Conservation (phyloP, 2,329 filamentous ascomycete species). For the Neopestalotiopsis rosae region DNA sequence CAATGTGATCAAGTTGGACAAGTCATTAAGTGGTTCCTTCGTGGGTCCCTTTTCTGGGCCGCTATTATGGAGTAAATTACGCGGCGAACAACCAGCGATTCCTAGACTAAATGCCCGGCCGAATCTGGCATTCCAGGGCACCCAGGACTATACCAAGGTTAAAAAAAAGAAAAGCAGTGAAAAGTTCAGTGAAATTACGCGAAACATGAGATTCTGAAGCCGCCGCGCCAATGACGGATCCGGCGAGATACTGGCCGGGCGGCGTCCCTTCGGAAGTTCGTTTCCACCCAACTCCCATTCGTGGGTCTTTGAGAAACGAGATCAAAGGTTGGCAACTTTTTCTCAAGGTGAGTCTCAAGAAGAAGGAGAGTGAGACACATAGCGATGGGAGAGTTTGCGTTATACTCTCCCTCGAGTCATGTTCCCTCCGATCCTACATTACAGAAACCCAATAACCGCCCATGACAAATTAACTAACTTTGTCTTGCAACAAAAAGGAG, state of each 20-base stretch:
- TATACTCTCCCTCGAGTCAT: neutral
- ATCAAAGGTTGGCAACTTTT: slow-evolving; percentile 9
- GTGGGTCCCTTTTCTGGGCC: neutral
- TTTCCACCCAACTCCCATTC: neutral
- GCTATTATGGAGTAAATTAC: slow-evolving; percentile 2
- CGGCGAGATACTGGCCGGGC: slow-evolving; percentile 12
- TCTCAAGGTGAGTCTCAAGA: neutral
- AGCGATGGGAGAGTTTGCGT: too few species aligned
- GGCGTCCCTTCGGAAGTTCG: neutral
- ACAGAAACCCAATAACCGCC: too few species aligned
- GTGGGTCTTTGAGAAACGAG: neutral
- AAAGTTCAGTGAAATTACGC: neutral
- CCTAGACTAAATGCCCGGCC: neutral
- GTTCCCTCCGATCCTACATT: neutral
- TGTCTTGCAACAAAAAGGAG: neutral
- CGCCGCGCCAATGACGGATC: neutral
- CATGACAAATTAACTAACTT: neutral
- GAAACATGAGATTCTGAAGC: neutral
- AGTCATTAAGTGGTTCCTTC: neutral
- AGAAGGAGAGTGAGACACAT: too few species aligned
- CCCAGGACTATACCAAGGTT: neutral
- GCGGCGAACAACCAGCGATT: neutral
- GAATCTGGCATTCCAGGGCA: neutral
- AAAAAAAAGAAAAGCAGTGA: neutral
- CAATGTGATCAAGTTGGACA: slow-evolving; percentile 3